These are phyloP conservation scores for Cruciata laevipes DNA, from an alignment of 257 asterid genomes.

Conservation along the genomic window DNA sequence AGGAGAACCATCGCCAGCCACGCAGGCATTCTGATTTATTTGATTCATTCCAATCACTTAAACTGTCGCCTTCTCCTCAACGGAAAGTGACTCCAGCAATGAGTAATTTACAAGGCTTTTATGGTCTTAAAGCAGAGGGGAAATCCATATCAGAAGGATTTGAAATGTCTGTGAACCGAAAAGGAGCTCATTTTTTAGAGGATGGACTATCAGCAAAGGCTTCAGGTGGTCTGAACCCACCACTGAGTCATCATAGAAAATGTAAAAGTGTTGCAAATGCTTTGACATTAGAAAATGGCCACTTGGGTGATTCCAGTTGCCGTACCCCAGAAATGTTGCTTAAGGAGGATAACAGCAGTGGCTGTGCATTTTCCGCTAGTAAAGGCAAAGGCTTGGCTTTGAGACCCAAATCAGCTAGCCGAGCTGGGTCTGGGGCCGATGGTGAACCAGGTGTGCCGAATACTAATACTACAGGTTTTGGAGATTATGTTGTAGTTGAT, in stretches of 20 bases:
- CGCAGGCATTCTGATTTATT: constrained; percentile 64
- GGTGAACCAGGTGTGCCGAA: constrained; percentile 39
- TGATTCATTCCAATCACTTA: constrained; percentile 69
- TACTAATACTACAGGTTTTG: constrained; percentile 34
- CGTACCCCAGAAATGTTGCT: constrained; percentile 56
- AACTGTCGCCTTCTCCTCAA: constrained; percentile 48
- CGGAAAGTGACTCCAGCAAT: constrained; percentile 52
- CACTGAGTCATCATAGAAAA: constrained; percentile 51
- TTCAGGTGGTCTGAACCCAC: constrained; percentile 35
- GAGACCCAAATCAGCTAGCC: constrained; percentile 58
- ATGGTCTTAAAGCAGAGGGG: constrained; percentile 40
- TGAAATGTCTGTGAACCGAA: constrained; percentile 54
- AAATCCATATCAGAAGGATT: constrained; percentile 38
- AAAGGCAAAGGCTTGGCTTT: constrained; percentile 61
- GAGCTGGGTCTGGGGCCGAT: constrained; percentile 36
- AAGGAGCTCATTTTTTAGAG: constrained; percentile 43
- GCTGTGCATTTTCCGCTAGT: constrained; percentile 39
- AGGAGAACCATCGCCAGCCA: constrained; percentile 27
- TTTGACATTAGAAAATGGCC: constrained; percentile 34
- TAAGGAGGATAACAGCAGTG: constrained; percentile 47
- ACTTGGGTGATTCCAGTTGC: constrained; percentile 31
- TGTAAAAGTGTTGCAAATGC: constrained; percentile 58
- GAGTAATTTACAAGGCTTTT: constrained; percentile 53
- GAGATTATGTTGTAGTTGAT: constrained; percentile 42
- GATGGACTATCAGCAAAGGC: constrained; percentile 36